A percentile compares a stretch with the other conserved stretches of the same genome.
Conservation (phyloP, 768 basidiomycete species). For the Cystobasidium ongulense region DNA sequence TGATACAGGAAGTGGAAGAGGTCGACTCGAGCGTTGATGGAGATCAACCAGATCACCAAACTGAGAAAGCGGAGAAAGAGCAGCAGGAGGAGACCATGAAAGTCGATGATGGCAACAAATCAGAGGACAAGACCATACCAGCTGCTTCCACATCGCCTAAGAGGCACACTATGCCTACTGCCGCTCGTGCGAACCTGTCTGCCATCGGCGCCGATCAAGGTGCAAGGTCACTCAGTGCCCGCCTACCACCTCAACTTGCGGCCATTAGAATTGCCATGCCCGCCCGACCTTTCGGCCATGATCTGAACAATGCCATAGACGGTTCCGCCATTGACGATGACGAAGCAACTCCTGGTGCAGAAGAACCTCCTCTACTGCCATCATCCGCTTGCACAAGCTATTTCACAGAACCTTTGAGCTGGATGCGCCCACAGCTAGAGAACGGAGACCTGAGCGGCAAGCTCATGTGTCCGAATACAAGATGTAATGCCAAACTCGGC, state of each 20-base stretch:
- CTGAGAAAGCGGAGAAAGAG: background rate
- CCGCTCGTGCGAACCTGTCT: background rate
- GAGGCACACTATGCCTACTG: background rate
- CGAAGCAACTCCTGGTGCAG: background rate
- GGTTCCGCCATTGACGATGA: slow-evolving; percentile 33
- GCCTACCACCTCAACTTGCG: slow-evolving; percentile 34
- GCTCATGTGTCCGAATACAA: slow-evolving; percentile 82
- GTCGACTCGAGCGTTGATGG: background rate
- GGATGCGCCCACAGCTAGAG: slow-evolving; percentile 82
- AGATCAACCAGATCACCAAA: background rate
- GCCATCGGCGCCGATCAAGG: background rate
- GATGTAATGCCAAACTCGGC: slow-evolving; percentile 82
- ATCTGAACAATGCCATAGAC: background rate
- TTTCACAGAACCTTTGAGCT: slow-evolving; percentile 90
- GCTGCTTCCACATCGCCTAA: background rate
- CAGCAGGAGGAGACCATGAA: background rate
- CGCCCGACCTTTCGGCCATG: slow-evolving; percentile 9
- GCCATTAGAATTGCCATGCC: slow-evolving; percentile 34
- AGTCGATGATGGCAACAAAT: background rate
- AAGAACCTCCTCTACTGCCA: slow-evolving; percentile 36
- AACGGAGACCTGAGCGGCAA: slow-evolving; percentile 75
- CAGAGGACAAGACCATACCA: background rate
- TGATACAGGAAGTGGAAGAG: slow-evolving; percentile 26
- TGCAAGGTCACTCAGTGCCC: background rate
- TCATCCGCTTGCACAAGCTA: slow-evolving; percentile 70